Evolutionary conservation across 768 basidiomycete genomes (phyloP), one percentile per base, ranked within the genome.

Genomic region (Dentipellis sp.): DNA sequence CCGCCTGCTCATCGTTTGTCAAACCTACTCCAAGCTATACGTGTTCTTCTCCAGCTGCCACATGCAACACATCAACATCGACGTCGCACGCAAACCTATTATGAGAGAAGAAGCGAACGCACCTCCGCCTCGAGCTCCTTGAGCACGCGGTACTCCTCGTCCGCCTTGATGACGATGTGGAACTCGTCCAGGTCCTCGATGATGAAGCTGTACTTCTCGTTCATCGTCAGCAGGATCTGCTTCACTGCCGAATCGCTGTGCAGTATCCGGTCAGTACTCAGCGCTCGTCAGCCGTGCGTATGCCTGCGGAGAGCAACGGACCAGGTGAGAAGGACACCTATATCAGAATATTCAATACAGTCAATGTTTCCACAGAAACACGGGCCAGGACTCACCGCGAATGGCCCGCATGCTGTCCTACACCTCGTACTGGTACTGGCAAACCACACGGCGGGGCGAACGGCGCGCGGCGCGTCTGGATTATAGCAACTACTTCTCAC

Each of bases 111-210:
- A 29, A 29, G 29, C 29, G 29, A 10, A 69, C 78, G 38, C 58
- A 88, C 90, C 81, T 93, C 88, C 11, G 77, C 68, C 65, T 91
- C 91, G 35, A 93, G 73, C 61, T 88, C 84, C 61, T 73, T 78
- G 58, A 83, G 71, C 5, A 93, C 85, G 22, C 82, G 72, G 62
- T 83, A 86, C 66, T 92, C 86, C 58, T 86, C 82, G 56, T 93
- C 91, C 1, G 85, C 84, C 64, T 87, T 88, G 67, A 93, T 86
- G 53, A 93, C 81, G 1, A 94, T 64, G 69, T 92, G 89, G 59
- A 82, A 79, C 62, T 91, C 88, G 65, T 93, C 91, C 22, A 94
- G 68, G 63, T 94, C 91, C 63, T 92, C 87, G 58, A 94, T 88
- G 59, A 94, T 84, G 67, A 94, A 94, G 54, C 76, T 80, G 9